Conservation (phyloP, 371 early-diverging fungal genomes). For the Mortierella sp. region DNA sequence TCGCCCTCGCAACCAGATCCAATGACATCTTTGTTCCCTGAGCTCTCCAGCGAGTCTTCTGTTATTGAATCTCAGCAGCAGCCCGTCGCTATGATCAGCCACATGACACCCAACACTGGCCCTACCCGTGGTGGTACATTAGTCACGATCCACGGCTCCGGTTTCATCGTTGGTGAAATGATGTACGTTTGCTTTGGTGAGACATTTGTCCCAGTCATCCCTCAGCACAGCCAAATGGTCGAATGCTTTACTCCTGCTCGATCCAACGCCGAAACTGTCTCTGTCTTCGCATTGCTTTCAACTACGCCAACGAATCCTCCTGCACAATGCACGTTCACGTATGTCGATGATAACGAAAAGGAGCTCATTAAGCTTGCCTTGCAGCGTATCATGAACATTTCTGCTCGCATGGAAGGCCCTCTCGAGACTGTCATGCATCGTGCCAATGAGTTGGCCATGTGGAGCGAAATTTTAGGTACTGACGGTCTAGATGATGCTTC, state of each 20-base stretch:
- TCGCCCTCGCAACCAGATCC: constrained; percentile 19
- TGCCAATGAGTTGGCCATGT: constrained; percentile 37
- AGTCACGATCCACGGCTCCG: constrained; percentile 45
- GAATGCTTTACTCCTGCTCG: constrained; percentile 43
- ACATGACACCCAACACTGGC: constrained; percentile 45
- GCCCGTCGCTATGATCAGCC: constrained; percentile 16
- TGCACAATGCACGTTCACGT: constrained; percentile 32
- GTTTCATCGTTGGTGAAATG: constrained; percentile 41
- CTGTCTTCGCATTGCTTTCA: constrained; percentile 26
- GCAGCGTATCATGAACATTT: constrained; percentile 46
- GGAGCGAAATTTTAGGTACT: constrained; percentile 30
- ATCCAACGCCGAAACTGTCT: constrained; percentile 32
- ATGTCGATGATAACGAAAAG: constrained; percentile 49
- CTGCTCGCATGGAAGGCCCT: constrained; percentile 37
- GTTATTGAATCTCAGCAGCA: background rate
- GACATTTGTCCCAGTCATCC: constrained; percentile 32
- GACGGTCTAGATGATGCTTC: background rate
- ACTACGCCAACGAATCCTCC: constrained; percentile 3
- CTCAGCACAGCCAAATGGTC: constrained; percentile 32
- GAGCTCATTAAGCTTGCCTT: constrained; percentile 47
- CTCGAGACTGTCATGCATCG: constrained; percentile 37
- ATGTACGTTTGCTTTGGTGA: constrained; percentile 49
- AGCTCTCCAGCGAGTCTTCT: constrained; percentile 6
- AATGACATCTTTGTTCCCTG: constrained; percentile 30
- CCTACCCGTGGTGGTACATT: constrained; percentile 42